A percentile compares a stretch with the other conserved stretches of the same genome.
Evolutionary conservation across 78 protist genomes (phyloP).

Genomic region (Capsaspora owczarzaki): DNA sequence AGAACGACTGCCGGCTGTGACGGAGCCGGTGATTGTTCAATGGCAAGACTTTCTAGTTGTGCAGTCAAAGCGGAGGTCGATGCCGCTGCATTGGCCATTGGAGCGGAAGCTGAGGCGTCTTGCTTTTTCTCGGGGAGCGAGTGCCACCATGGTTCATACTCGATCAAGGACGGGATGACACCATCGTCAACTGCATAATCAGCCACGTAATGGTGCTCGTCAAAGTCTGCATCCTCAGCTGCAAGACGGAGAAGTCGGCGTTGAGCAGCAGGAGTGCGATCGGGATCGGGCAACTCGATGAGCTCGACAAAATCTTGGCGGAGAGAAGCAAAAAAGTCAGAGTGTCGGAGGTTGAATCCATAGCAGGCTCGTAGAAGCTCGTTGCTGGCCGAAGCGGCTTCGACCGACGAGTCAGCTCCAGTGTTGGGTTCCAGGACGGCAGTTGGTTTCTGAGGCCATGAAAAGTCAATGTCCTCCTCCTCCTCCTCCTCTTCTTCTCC

Average conservation of each 20-base stretch:
- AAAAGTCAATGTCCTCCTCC: not conserved
- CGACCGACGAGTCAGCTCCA: not conserved
- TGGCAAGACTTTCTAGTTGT: too few relatives aligned
- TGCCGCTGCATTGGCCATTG: too few relatives aligned
- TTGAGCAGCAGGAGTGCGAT: not conserved
- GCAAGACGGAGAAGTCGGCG: not conserved
- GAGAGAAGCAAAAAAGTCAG: not conserved
- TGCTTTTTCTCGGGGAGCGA: too few relatives aligned
- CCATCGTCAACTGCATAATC: not conserved
- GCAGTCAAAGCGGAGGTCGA: too few relatives aligned
- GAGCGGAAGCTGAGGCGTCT: too few relatives aligned
- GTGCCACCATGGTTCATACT: too few relatives aligned
- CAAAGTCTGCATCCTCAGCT: not conserved
- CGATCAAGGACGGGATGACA: too few relatives aligned
- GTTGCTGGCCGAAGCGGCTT: not conserved
- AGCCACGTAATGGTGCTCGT: constrained; percentile 1
- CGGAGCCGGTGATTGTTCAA: too few relatives aligned
- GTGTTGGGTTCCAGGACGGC: not conserved
- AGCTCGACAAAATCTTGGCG: not conserved
- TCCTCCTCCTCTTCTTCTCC: not conserved
- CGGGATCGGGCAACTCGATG: not conserved
- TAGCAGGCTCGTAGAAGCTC: not conserved
- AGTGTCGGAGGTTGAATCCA: not conserved
- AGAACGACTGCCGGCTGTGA: too few relatives aligned
- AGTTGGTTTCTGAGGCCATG: too few relatives aligned